Base-by-base conservation (phyloP, 345 rosid genomes). In the Microthlaspi erraticum region DNA sequence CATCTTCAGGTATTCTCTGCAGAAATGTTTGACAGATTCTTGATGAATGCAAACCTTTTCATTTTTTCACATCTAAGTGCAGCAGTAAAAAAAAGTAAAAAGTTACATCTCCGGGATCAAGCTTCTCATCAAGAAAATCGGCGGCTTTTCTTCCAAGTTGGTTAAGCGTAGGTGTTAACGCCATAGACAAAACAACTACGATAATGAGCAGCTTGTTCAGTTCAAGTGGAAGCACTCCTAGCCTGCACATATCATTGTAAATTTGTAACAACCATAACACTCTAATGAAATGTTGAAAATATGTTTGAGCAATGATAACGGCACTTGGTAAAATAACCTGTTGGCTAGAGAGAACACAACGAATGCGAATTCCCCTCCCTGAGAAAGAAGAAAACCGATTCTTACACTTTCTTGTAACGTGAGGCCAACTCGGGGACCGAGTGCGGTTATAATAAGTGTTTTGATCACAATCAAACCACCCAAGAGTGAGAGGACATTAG, bases 321-420 rank as follows among this genome's bases (percentile, higher is more conserved):
- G 20, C 73, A 51, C 29, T 34, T 19, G 16, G 38, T 12, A 50
- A 65, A 6, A 53, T 7, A 43, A 91, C 98, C 96, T 83, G 87
- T 93, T 93, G 50, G 98, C 97, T 44, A 93, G 79, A 77, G 97
- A 91, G 74, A 93, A 93, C 14, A 93, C 98, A 33, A 93, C 97
- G 36, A 93, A 93, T 33, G 88, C 98, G 60, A 93, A 93, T 79
- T 93, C 97, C 36, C 98, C 98, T 82, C 98, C 98, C 76, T 93
- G 98, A 20, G 98, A 93, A 43, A 91, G 84, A 75, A 93, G 92
- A 71, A 93, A 82, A 23, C 98, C 97, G 16, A 91, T 76, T 85
- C 98, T 83, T 65, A 93, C 85, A 39, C 98, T 93, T 85, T 93
- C 97, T 81, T 84, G 92, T 26, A 85, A 11, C 8, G 91, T 88